Evolutionary conservation across 2,329 filamentous ascomycete genomes (phyloP).

Genomic region (Diplodia intermedia): DNA sequence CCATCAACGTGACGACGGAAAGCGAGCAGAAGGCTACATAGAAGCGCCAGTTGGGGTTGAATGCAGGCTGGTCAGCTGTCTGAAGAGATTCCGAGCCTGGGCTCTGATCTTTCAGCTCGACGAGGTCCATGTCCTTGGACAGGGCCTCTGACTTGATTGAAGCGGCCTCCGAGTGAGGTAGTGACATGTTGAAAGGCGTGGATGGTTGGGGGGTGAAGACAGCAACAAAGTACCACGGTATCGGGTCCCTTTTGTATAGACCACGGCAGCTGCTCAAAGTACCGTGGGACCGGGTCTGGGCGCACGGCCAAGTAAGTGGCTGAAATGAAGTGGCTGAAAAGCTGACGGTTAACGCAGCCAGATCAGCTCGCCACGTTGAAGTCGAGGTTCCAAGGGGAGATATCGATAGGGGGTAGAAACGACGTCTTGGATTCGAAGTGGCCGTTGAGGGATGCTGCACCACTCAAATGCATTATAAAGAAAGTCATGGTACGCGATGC

Average conservation of each 20-base stretch:
- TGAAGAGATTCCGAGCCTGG: not conserved
- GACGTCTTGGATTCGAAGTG: not conserved
- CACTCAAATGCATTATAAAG: not conserved
- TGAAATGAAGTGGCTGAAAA: slow-evolving; percentile 7
- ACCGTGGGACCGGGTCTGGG: not conserved
- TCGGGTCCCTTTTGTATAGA: not conserved
- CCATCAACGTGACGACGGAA: slow-evolving; percentile 64
- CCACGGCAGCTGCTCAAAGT: not conserved
- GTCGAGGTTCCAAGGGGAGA: not conserved
- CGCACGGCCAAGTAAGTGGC: not conserved
- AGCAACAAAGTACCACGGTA: not conserved
- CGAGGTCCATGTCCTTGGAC: not conserved
- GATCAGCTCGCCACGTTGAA: not conserved
- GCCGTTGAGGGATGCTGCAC: not conserved
- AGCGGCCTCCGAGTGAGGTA: not conserved
- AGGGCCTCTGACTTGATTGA: not conserved
- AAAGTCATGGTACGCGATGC: no score
- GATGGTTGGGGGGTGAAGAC: not conserved
- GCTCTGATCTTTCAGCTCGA: not conserved
- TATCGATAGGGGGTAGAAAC: not conserved
- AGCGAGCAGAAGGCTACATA: slow-evolving; percentile 58
- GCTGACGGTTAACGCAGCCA: not conserved
- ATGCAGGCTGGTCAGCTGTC: not conserved
- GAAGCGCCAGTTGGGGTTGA: slow-evolving; percentile 32
- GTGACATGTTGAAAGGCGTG: not conserved